phyloP scores from a whole-genome alignment of 2,329 filamentous ascomycete species.

The Trichoderma sp. region DNA sequence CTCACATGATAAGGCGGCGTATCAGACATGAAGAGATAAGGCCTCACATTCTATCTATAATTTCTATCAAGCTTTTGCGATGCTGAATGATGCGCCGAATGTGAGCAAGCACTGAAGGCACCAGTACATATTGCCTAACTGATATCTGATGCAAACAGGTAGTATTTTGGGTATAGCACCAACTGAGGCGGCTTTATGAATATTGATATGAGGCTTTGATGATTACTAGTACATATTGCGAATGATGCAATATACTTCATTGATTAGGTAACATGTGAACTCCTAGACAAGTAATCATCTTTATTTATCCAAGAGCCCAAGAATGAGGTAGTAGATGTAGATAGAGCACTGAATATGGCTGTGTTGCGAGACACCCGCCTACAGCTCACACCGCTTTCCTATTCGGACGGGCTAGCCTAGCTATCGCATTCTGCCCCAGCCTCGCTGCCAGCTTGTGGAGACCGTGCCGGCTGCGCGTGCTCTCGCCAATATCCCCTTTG shows the following conservation, averaged over 20 bases:
- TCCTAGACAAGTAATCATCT: too few relatives aligned
- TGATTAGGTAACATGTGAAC: neutral
- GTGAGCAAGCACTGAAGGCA: neutral
- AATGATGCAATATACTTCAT: neutral
- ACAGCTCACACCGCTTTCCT: slow-evolving; percentile 22
- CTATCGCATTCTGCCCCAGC: slow-evolving; percentile 24
- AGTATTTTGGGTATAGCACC: too few relatives aligned
- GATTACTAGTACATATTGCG: neutral
- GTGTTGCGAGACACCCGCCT: neutral
- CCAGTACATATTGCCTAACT: neutral
- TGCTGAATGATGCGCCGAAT: neutral
- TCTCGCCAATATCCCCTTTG: slow-evolving; percentile 14
- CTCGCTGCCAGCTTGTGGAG: slow-evolving; percentile 20
- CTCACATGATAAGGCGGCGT: neutral
- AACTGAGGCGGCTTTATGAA: neutral
- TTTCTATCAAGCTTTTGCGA: neutral
- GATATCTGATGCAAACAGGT: neutral
- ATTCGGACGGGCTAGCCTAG: neutral
- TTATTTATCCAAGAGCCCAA: neutral
- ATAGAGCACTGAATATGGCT: neutral
- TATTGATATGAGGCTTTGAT: neutral
- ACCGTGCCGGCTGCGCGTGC: slow-evolving; percentile 14
- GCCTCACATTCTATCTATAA: neutral
- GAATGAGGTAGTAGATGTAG: neutral
- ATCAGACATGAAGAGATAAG: neutral